Percentiles rank a stretch among this genome's conserved stretches.
phyloP scores from a whole-genome alignment of 345 rosid genomes.

The Bruguiera parviflora region DNA sequence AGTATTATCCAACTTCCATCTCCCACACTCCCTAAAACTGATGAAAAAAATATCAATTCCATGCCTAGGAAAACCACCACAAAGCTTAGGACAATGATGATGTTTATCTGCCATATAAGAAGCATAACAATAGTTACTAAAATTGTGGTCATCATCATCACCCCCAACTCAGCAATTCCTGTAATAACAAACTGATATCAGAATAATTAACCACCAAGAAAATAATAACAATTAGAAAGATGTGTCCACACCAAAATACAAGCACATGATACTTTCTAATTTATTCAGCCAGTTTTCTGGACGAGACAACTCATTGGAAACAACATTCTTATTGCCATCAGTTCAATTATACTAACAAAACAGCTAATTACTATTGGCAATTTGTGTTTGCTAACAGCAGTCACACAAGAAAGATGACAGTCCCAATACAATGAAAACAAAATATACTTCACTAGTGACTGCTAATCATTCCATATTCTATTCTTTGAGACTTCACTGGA shows the following conservation, averaged over 20 bases:
- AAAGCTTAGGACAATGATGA: constrained; percentile 66
- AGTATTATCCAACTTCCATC: constrained; percentile 98
- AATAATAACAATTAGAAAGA: neutral
- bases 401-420: no score
- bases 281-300: neutral
- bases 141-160: constrained; percentile 97
- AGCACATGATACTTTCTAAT: no score
- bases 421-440: no score
- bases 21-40: constrained; percentile 67
- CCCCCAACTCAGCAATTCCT: constrained; percentile 97
- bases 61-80: constrained; percentile 68
- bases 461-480: no score
- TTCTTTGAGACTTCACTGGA: no score
- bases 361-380: neutral
- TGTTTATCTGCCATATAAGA: constrained; percentile 98
- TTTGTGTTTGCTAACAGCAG: neutral
- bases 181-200: constrained; percentile 31
- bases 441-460: no score
- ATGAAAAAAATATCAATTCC: constrained; percentile 80
- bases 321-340: neutral
- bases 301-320: neutral
- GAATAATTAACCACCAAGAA: constrained; percentile 8
- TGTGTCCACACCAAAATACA: no score
- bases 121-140: constrained; percentile 95
- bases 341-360: neutral